Conservation (phyloP, 2,329 filamentous ascomycete genomes). For the Pseudogymnoascus sp. region DNA sequence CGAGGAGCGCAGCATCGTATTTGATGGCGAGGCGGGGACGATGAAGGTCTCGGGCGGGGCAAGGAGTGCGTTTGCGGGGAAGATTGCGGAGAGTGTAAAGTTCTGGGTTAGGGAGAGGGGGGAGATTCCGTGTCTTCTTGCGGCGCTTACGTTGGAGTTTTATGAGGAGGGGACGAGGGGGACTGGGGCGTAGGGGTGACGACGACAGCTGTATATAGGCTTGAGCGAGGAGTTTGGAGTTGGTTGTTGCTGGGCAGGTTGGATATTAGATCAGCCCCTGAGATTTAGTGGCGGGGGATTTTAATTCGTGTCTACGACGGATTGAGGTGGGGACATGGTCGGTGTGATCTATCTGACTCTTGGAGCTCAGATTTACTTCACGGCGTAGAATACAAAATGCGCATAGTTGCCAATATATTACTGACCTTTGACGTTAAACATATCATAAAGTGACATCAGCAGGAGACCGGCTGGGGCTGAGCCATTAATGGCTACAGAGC, state of each 20-base stretch:
- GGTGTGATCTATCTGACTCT: background rate
- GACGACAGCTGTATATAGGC: background rate
- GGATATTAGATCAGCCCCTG: background rate
- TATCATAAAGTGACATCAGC: no score
- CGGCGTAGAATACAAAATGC: background rate
- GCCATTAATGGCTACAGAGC: no score
- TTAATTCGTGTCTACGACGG: background rate
- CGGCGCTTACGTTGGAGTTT: conserved; percentile 86
- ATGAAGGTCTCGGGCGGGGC: conserved; percentile 97
- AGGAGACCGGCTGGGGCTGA: no score
- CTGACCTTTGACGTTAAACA: no score
- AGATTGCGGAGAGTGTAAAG: conserved; percentile 78
- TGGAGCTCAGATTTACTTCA: background rate
- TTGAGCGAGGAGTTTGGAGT: conserved; percentile 5
- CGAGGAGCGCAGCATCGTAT: conserved; percentile 64
- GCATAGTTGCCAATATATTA: background rate
- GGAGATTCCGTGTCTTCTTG: conserved; percentile 87
- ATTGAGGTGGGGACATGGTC: background rate
- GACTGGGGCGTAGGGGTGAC: conserved; percentile 22
- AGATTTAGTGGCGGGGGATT: background rate
- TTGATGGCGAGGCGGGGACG: conserved; percentile 87
- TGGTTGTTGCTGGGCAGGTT: background rate
- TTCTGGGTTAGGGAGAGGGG: conserved; percentile 95
- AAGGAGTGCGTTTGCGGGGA: conserved; percentile 73
- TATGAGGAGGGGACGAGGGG: conserved; percentile 54